Evolutionary conservation across 2,329 filamentous ascomycete genomes (phyloP), one percentile per base, ranked within the genome.

Genomic region (Sphaerulina vaccinii): DNA sequence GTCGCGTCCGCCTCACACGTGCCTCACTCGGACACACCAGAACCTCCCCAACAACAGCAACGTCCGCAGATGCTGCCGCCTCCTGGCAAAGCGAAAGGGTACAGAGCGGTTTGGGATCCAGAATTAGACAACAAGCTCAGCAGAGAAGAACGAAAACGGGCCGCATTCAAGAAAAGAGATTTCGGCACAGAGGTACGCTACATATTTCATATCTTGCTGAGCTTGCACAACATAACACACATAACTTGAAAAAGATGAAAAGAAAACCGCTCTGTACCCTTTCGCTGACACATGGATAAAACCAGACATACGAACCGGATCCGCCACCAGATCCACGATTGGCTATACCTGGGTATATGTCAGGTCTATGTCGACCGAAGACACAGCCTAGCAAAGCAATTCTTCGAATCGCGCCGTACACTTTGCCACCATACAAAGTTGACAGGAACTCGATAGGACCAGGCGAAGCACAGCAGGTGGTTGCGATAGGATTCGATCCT

Each of bases 401-500:
- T 63, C 75, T 85, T 66, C 86, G 81, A 66, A 82, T 80, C 62
- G 81, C 86, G 22, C 87, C 87, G 1, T 95, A 96, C 71, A 85
- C 86, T 55, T 74, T 96, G 45, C 88, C 84, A 67, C 86, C 87
- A 18, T 96, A 95, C 70, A 73, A 82, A 21, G 93, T 90, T 71
- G 91, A 97, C 68, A 84, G 83, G 62, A 90, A 89, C 3, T 95
- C 92, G 2, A 83, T 95, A 62, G 92, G 91, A 0, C 89, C 90
- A 19, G 90, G 90, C 0, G 92, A 92, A 11, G 89, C 93, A 1
- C 90, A 87, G 2, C 90, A 96, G 68, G 84, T 99, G 42, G 86
- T 97, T 3, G 90, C 96, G 16, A 91, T 85, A n/a, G 90, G 90
- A n/a, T 96, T 96, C 68, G 93, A 97, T 70, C 91, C 92, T 5